A percentile compares a stretch with the other conserved stretches of the same genome.
These are phyloP conservation scores for Stachybotrys chartarum DNA, from an alignment of 2,329 filamentous ascomycete genomes.

Conservation along the genomic window DNA sequence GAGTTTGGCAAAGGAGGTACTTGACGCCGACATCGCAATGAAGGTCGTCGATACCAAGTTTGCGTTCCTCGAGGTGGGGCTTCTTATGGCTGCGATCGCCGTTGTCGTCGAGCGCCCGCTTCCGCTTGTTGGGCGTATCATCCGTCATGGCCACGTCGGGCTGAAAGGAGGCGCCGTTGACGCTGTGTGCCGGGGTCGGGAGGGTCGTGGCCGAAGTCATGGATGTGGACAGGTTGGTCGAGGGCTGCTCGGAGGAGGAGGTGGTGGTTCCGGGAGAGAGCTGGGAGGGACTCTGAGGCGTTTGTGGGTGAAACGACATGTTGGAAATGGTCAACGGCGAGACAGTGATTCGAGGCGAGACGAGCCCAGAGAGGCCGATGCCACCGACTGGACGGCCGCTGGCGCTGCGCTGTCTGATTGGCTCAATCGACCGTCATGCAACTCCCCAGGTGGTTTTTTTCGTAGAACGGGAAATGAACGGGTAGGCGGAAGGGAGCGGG, in stretches of 20 bases:
- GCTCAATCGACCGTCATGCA: constrained; percentile 23
- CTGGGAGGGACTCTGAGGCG: constrained; percentile 60
- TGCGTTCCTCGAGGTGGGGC: constrained; percentile 53
- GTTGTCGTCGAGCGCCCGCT: constrained; percentile 49
- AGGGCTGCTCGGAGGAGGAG: constrained; percentile 35
- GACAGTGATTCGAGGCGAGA: constrained; percentile 21
- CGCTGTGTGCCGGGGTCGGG: constrained; percentile 56
- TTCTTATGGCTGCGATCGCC: constrained; percentile 55
- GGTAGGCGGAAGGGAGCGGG: too few species aligned
- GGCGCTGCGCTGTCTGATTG: constrained; percentile 12
- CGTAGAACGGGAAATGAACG: too few species aligned
- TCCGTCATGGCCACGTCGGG: constrained; percentile 41
- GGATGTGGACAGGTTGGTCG: constrained; percentile 43
- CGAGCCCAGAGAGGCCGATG: constrained; percentile 5
- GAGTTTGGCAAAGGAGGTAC: constrained; percentile 59
- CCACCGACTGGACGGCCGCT: constrained; percentile 23
- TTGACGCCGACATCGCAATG: constrained; percentile 60
- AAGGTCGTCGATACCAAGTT: constrained; percentile 55
- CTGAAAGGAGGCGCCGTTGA: constrained; percentile 46
- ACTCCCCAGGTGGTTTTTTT: not conserved
- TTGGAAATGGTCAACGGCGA: constrained; percentile 24
- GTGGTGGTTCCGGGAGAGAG: constrained; percentile 44
- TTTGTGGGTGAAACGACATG: constrained; percentile 63
- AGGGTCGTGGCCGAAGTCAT: constrained; percentile 46
- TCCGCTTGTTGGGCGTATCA: constrained; percentile 53